phyloP scores from a whole-genome alignment of 2,329 filamentous ascomycete genomes.

The Fusarium redolens region DNA sequence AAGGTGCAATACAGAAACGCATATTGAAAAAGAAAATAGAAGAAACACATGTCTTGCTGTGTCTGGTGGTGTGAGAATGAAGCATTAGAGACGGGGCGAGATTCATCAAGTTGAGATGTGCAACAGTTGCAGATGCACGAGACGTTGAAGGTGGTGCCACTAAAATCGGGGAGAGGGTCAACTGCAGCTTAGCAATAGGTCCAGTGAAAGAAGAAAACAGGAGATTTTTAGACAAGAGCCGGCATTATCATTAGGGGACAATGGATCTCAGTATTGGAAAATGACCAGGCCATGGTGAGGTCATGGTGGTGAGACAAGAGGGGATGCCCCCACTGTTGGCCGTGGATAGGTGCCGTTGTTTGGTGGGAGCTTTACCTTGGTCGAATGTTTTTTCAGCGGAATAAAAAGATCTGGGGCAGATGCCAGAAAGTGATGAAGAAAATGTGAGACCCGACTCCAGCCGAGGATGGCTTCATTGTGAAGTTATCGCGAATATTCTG shows the following conservation, averaged over 20 bases:
- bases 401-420: slow-evolving; percentile 21
- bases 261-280: slow-evolving; percentile 4
- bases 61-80: slow-evolving; percentile 16
- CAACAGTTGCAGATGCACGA: slow-evolving; percentile 15
- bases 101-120: slow-evolving; percentile 10
- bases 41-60: background rate
- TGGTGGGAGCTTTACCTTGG: slow-evolving; percentile 23
- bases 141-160: slow-evolving; percentile 24
- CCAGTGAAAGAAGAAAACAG: background rate
- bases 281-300: slow-evolving; percentile 37
- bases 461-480: slow-evolving; percentile 28
- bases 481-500: background rate
- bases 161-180: slow-evolving; percentile 16
- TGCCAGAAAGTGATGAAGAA: background rate
- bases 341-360: slow-evolving; percentile 11
- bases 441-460: slow-evolving; percentile 29
- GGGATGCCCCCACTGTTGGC: slow-evolving; percentile 26
- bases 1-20: background rate
- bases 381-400: slow-evolving; percentile 33
- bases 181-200: background rate
- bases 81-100: background rate
- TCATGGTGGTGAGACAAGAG: slow-evolving; percentile 42
- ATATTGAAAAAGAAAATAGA: background rate
- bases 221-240: background rate
- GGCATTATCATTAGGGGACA: background rate